phyloP scores from a whole-genome alignment of 1,284 basidiomycete genomes.

The Marasmius sp. region DNA sequence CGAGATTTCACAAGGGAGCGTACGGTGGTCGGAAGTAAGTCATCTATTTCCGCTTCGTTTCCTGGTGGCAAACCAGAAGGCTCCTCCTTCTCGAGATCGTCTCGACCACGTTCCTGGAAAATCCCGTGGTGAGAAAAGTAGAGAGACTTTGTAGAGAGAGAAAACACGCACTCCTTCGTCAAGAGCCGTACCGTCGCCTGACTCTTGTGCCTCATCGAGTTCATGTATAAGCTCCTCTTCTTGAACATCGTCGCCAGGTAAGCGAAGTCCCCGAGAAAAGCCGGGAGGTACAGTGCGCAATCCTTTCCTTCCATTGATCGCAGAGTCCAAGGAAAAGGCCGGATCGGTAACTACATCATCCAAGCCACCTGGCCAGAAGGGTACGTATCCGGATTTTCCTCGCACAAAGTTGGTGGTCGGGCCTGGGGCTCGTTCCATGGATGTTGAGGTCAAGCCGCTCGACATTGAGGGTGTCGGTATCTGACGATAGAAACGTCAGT shows the following conservation, averaged over 20 bases:
- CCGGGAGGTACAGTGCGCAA: slow-evolving; percentile 64
- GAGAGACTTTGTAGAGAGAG: neutral
- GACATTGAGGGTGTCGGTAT: slow-evolving; percentile 47
- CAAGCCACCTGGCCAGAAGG: slow-evolving; percentile 90
- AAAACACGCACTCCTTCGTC: slow-evolving; percentile 19
- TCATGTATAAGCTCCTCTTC: slow-evolving; percentile 44
- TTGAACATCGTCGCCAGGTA: slow-evolving; percentile 56
- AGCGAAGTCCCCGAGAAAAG: slow-evolving; percentile 63
- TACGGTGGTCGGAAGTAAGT: slow-evolving; percentile 80
- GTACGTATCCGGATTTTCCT: slow-evolving; percentile 90
- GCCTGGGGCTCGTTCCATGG: slow-evolving; percentile 81
- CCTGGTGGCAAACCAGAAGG: slow-evolving; percentile 2
- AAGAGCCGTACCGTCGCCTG: slow-evolving; percentile 8
- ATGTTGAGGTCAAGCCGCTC: slow-evolving; percentile 76
- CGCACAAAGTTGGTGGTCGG: slow-evolving; percentile 82
- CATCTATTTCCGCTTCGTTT: slow-evolving; percentile 65
- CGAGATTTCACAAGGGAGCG: slow-evolving; percentile 21
- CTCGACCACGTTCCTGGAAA: neutral
- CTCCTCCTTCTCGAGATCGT: slow-evolving; percentile 18
- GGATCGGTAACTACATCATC: slow-evolving; percentile 52
- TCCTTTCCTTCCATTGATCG: slow-evolving; percentile 37
- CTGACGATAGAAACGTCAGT: slow-evolving; percentile 31
- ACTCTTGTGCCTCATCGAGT: slow-evolving; percentile 29
- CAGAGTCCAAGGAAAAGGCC: slow-evolving; percentile 30
- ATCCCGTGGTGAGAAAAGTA: slow-evolving; percentile 3